Percentiles rank a stretch among this genome's conserved stretches.
These are phyloP conservation scores for Clitocybe nebularis DNA, from an alignment of 1,284 basidiomycete species.

Conservation along the genomic window DNA sequence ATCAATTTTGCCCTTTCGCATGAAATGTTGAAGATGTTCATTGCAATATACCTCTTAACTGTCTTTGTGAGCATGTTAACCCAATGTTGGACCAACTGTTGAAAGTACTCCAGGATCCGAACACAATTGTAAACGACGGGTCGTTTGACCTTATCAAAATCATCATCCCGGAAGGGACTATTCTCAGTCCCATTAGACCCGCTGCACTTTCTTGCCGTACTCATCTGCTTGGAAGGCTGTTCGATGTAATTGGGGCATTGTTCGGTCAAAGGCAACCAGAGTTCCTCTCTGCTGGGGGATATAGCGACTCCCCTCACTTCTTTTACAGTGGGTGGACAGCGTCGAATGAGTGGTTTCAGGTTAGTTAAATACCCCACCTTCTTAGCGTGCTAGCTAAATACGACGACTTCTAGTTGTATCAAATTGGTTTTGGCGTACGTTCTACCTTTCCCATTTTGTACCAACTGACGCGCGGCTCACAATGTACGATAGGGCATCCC, in stretches of 20 bases:
- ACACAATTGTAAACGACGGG: conserved; percentile 30
- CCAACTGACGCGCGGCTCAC: too few species aligned
- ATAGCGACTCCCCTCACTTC: conserved; percentile 27
- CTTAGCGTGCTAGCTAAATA: not conserved
- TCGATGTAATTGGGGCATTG: conserved; percentile 23
- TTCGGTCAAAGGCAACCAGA: conserved; percentile 27
- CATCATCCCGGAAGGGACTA: conserved; percentile 24
- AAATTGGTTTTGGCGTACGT: conserved; percentile 24
- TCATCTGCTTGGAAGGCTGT: conserved; percentile 24
- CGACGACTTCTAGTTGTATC: conserved; percentile 18
- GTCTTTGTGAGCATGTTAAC: conserved; percentile 17
- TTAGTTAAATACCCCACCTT: not conserved
- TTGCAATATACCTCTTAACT: conserved; percentile 25
- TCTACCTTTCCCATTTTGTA: not conserved
- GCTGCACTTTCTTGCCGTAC: conserved; percentile 28
- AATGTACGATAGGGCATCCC: conserved; percentile 17
- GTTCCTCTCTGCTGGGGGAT: conserved; percentile 27
- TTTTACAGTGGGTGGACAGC: conserved; percentile 28
- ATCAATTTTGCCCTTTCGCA: conserved; percentile 24
- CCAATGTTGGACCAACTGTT: not conserved
- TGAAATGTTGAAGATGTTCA: conserved; percentile 28
- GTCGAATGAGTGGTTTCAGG: conserved; percentile 25
- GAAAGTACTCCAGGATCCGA: conserved; percentile 20
- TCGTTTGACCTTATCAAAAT: conserved; percentile 32
- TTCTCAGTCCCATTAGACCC: conserved; percentile 26